These are phyloP conservation scores for Hydnomerulius pinastri DNA, from an alignment of 768 basidiomycete genomes.

Conservation along the genomic window DNA sequence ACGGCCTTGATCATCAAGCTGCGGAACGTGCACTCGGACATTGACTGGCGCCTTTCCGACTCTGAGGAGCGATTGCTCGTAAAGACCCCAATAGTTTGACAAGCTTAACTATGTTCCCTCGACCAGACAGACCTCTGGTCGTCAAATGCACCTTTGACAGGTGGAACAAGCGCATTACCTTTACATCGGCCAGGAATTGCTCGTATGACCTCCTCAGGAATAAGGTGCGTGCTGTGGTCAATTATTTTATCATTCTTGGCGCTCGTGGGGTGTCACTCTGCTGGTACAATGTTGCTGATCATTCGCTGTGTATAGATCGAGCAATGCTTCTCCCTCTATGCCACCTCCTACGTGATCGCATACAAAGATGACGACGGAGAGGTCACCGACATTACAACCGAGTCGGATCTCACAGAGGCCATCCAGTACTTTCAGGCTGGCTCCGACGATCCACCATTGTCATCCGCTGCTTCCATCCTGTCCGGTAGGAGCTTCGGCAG, in stretches of 20 bases:
- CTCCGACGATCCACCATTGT: conserved; percentile 66
- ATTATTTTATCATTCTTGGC: background rate
- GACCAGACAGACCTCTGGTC: conserved; percentile 76
- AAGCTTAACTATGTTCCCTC: conserved; percentile 35
- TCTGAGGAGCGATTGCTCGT: background rate
- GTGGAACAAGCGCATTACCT: conserved; percentile 74
- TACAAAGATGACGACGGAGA: conserved; percentile 93
- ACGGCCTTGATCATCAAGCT: conserved; percentile 6
- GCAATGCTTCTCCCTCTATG: conserved; percentile 76
- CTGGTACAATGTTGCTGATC: conserved; percentile 9
- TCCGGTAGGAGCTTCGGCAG: conserved; percentile 64
- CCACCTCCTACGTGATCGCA: conserved; percentile 67
- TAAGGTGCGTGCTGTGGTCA: conserved; percentile 53
- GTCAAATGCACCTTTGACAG: conserved; percentile 84
- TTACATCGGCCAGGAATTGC: conserved; percentile 77
- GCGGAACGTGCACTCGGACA: conserved; percentile 27
- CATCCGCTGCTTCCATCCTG: conserved; percentile 73
- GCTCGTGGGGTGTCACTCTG: background rate
- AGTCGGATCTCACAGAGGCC: conserved; percentile 81
- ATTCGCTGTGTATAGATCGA: conserved; percentile 59
- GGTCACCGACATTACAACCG: conserved; percentile 63
- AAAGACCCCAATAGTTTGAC: conserved; percentile 4
- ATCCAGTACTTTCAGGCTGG: conserved; percentile 84
- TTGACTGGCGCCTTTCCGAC: no score
- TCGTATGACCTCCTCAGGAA: conserved; percentile 70